Conservation (phyloP, 2,329 filamentous ascomycete genomes). For the Xylaria hypoxylon region DNA sequence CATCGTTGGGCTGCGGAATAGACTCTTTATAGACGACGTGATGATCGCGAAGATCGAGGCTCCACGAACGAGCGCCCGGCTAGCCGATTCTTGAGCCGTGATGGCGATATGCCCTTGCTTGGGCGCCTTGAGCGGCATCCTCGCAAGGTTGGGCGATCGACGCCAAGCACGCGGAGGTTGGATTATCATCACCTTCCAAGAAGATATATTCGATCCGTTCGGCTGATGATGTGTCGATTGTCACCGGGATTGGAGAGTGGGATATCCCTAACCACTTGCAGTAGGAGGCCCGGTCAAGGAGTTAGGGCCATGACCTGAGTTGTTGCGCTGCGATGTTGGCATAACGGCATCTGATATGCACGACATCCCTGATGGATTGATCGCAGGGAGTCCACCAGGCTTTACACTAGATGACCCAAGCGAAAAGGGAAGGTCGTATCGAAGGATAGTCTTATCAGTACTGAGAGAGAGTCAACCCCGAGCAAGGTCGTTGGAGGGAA, state of each 20-base stretch:
- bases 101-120: not conserved
- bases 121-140: not conserved
- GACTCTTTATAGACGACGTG: slow-evolving; percentile 35
- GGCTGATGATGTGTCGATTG: slow-evolving; percentile 9
- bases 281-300: slow-evolving; percentile 24
- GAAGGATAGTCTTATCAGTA: slow-evolving; percentile 25
- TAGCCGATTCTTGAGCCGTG: not conserved
- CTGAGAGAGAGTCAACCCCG: not conserved
- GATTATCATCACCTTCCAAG: slow-evolving; percentile 36
- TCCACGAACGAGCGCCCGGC: not conserved
- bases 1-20: slow-evolving; percentile 6
- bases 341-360: slow-evolving; percentile 14
- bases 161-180: not conserved
- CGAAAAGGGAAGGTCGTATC: slow-evolving; percentile 40
- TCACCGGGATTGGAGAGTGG: slow-evolving; percentile 14
- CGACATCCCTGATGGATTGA: slow-evolving; percentile 4
- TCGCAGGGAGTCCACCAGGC: not conserved
- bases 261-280: slow-evolving; percentile 31
- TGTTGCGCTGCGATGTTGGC: not conserved
- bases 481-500: not conserved
- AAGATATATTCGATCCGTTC: slow-evolving; percentile 27
- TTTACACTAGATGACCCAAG: not conserved
- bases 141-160: not conserved
- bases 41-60: slow-evolving; percentile 10
- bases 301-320: not conserved